Conservation (phyloP, 225 moss, liverwort and hornwort species). For the Physcomitrellopsis africana region DNA sequence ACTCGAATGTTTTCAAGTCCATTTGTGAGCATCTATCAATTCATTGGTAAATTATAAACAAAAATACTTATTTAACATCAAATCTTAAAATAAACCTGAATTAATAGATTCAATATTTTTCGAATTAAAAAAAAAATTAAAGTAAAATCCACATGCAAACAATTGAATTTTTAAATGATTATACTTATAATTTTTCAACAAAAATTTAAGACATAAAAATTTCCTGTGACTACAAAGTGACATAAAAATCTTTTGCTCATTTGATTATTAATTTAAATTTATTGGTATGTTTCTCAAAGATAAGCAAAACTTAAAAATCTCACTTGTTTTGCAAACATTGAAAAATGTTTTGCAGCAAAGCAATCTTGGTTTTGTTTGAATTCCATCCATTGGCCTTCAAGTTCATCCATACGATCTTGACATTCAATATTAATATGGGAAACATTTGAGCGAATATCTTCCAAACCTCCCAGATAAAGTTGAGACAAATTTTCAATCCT, state of each 20-base stretch:
- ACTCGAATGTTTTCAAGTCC: slow-evolving; percentile 63
- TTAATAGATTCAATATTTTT: too few species aligned
- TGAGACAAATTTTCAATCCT: slow-evolving; percentile 85
- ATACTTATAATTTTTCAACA: too few species aligned
- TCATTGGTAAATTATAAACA: background rate
- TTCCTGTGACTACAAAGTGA: too few species aligned
- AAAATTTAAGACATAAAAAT: too few species aligned
- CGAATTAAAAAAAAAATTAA: too few species aligned
- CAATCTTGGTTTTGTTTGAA: slow-evolving; percentile 59
- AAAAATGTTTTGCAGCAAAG: slow-evolving; percentile 25
- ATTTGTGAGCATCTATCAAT: slow-evolving; percentile 47
- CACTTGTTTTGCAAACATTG: slow-evolving; percentile 30
- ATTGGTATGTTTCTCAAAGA: too few species aligned
- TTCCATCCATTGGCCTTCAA: slow-evolving; percentile 68
- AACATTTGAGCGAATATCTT: slow-evolving; percentile 87
- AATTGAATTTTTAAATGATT: too few species aligned
- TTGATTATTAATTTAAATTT: too few species aligned
- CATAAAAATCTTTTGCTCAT: too few species aligned
- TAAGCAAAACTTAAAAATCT: background rate
- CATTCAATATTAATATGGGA: slow-evolving; percentile 75
- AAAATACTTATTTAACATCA: too few species aligned
- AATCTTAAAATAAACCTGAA: too few species aligned
- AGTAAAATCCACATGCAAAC: too few species aligned
- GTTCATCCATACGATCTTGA: slow-evolving; percentile 68
- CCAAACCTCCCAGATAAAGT: slow-evolving; percentile 82